A percentile compares a stretch with the other conserved stretches of the same genome.
phyloP scores from a whole-genome alignment of 331 rosid species.

The Pyrus hybrid region DNA sequence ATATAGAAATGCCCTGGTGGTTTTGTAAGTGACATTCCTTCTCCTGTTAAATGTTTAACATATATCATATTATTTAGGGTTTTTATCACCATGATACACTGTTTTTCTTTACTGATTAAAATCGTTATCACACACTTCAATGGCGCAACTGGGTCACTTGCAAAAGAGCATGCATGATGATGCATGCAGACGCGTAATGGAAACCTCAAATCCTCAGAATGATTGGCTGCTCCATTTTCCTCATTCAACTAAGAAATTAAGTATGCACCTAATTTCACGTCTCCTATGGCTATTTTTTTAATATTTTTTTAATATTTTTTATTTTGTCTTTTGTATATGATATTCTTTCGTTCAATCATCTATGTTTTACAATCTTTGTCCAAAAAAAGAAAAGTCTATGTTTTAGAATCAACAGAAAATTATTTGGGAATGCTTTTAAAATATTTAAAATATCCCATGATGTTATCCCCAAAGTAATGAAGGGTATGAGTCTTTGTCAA shows the following conservation, averaged over 20 bases:
- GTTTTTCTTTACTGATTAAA: too few species aligned
- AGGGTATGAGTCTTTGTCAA: too few species aligned
- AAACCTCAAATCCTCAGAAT: slow-evolving; percentile 15
- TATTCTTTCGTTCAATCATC: too few species aligned
- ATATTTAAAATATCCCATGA: too few species aligned
- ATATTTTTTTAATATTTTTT: neutral
- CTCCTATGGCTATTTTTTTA: neutral
- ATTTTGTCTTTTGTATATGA: neutral
- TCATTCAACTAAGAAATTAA: neutral
- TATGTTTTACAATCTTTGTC: too few species aligned
- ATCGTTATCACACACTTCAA: slow-evolving; percentile 10
- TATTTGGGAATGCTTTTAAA: too few species aligned
- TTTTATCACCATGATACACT: neutral
- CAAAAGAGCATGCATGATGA: slow-evolving; percentile 29
- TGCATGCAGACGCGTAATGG: slow-evolving; percentile 11
- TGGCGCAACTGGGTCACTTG: slow-evolving; percentile 9
- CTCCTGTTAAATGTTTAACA: neutral
- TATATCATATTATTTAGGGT: neutral
- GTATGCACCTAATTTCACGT: slow-evolving; percentile 4
- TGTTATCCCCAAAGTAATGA: too few species aligned
- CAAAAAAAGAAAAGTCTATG: too few species aligned
- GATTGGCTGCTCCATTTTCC: slow-evolving; percentile 27
- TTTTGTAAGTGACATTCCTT: too few species aligned
- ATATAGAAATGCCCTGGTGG: too few species aligned
- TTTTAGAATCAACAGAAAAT: too few species aligned